Evolutionary conservation across 2,329 filamentous ascomycete species (phyloP).

Genomic region (Westerdykella ornata): DNA sequence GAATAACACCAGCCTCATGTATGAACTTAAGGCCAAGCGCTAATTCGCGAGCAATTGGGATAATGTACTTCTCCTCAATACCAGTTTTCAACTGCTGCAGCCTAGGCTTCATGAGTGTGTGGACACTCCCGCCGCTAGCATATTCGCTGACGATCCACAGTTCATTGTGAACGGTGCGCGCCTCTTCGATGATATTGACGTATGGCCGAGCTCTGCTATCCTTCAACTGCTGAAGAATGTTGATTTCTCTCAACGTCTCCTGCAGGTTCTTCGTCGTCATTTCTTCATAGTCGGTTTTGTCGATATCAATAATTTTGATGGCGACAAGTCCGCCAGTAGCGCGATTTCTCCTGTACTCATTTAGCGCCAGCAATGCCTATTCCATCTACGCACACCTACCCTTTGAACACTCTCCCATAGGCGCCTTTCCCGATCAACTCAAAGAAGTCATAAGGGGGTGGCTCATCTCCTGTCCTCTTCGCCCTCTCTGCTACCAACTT

Average conservation of each 20-base stretch:
- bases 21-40: slow-evolving; percentile 56
- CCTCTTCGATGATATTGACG: slow-evolving; percentile 75
- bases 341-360: slow-evolving; percentile 31
- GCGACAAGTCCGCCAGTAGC: slow-evolving; percentile 53
- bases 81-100: slow-evolving; percentile 19
- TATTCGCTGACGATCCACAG: slow-evolving; percentile 89
- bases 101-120: slow-evolving; percentile 52
- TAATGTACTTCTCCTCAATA: slow-evolving; percentile 56
- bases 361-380: slow-evolving; percentile 12
- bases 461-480: slow-evolving; percentile 52
- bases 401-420: slow-evolving; percentile 69
- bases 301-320: slow-evolving; percentile 78
- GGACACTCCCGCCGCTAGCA: slow-evolving; percentile 74
- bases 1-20: slow-evolving; percentile 59
- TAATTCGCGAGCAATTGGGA: slow-evolving; percentile 58
- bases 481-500: slow-evolving; percentile 57
- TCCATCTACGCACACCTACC: slow-evolving; percentile 25
- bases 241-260: slow-evolving; percentile 56
- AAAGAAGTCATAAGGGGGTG: slow-evolving; percentile 60
- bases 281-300: slow-evolving; percentile 58
- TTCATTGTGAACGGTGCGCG: slow-evolving; percentile 66
- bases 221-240: slow-evolving; percentile 63
- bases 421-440: slow-evolving; percentile 71
- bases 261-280: slow-evolving; percentile 39
- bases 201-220: slow-evolving; percentile 73